phyloP scores from a whole-genome alignment of 257 asterid species.

The Marsdenia floribunda region DNA sequence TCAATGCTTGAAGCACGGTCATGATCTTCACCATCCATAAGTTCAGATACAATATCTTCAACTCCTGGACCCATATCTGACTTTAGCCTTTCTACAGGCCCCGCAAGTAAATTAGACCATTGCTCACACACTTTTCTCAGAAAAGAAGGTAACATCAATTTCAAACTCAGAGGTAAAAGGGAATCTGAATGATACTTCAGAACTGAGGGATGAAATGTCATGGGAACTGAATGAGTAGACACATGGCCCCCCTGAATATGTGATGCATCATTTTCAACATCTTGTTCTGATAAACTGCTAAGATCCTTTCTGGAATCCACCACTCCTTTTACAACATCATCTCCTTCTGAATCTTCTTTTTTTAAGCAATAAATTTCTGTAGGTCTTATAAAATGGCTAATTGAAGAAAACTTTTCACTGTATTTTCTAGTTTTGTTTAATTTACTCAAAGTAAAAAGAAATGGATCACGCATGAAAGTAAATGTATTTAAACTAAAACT shows the following conservation, averaged over 20 bases:
- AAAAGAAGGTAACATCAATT: slow-evolving; percentile 35
- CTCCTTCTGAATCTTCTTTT: slow-evolving; percentile 30
- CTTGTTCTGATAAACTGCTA: slow-evolving; percentile 31
- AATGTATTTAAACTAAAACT: slow-evolving; percentile 16
- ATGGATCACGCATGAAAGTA: slow-evolving; percentile 37
- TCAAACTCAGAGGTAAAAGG: slow-evolving; percentile 30
- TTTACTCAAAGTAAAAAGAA: slow-evolving; percentile 39
- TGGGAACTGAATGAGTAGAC: slow-evolving; percentile 25
- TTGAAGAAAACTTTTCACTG: slow-evolving; percentile 32
- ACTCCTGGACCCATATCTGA: slow-evolving; percentile 54
- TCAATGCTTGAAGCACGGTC: slow-evolving; percentile 47
- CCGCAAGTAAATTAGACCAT: slow-evolving; percentile 45
- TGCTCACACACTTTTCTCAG: slow-evolving; percentile 36
- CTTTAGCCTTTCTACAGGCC: slow-evolving; percentile 54
- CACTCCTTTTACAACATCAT: slow-evolving; percentile 22
- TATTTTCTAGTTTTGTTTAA: slow-evolving; percentile 29
- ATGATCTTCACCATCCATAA: slow-evolving; percentile 51
- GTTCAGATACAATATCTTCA: slow-evolving; percentile 65
- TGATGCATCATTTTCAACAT: slow-evolving; percentile 20
- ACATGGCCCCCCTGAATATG: slow-evolving; percentile 32
- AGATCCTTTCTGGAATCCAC: slow-evolving; percentile 32
- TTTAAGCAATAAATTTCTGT: slow-evolving; percentile 19
- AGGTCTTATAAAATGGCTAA: slow-evolving; percentile 14
- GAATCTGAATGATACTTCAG: slow-evolving; percentile 27
- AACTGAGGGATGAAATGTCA: slow-evolving; percentile 33